Percentiles rank a stretch among this genome's conserved stretches.
Conservation (phyloP, 2,329 filamentous ascomycete genomes). For the Thelonectria blattea region DNA sequence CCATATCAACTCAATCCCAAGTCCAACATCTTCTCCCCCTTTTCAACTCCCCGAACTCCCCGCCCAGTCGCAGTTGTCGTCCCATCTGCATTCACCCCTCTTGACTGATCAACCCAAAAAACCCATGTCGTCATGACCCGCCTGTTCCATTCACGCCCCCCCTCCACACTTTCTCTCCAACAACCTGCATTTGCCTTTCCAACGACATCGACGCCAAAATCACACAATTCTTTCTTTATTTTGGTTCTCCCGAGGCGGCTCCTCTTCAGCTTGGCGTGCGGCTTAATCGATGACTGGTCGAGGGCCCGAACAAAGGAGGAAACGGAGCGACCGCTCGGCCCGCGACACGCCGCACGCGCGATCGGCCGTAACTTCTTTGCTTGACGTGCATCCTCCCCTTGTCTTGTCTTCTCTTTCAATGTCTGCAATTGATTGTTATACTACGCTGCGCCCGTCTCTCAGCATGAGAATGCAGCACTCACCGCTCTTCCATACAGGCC, state of each 20-base stretch:
- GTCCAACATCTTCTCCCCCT: neutral
- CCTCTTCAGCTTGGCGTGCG: neutral
- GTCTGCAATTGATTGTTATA: too few relatives aligned
- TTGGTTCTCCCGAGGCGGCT: neutral
- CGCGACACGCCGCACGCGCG: constrained; percentile 18
- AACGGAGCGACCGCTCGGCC: constrained; percentile 17
- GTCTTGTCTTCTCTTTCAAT: neutral
- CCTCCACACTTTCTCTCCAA: neutral
- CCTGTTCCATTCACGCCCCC: neutral
- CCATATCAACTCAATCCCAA: neutral
- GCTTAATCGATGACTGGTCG: neutral
- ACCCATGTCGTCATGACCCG: constrained; percentile 21
- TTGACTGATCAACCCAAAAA: constrained; percentile 19
- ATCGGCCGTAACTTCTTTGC: constrained; percentile 22
- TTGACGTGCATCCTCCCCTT: neutral
- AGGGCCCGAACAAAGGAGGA: neutral
- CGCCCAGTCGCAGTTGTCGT: neutral
- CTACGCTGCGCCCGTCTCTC: too few relatives aligned
- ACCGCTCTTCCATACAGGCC: neutral
- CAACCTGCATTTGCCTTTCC: neutral
- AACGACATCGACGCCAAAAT: constrained; percentile 38
- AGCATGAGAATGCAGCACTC: neutral
- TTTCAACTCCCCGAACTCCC: constrained; percentile 19
- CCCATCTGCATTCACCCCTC: constrained; percentile 28
- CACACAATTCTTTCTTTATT: constrained; percentile 30